Evolutionary conservation across 192 early-diverging fungal genomes (phyloP), one percentile per base, ranked within the genome.

Genomic region (Mortierella hygrophila): DNA sequence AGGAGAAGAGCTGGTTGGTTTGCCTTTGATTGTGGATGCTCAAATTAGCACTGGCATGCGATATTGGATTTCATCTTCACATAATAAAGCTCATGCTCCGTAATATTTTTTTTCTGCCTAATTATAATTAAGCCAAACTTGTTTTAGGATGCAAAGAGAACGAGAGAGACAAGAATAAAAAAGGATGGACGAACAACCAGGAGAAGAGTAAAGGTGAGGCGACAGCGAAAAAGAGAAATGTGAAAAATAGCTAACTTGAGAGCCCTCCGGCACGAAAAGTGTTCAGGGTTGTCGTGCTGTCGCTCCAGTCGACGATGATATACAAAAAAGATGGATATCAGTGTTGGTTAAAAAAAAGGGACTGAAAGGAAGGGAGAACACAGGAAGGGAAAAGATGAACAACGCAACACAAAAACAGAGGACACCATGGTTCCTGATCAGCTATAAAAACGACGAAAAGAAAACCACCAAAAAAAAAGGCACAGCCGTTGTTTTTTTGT

Each of bases 91-190:
- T 60, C 74, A 37, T 46, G 46, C 32, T 35, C 38, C 29, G 44
- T 26, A 6, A 47, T 77, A 38, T 60, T 60, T 63, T 32, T 65
- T 32, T 32, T 65, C 26, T 60, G 55, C 55, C 26, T 23, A 76
- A 76, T 32, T 68, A 60, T 54, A 76, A 76, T 76, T 76, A 76
- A 76, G 57, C 23, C 54, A 76, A 76, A 76, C 42, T 38, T 68
- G 38, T 23, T 46, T 76, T 76, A 76, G 75, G 75, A 44, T 76
- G 38, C 26, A 6, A 60, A 26, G n/a, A 60, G 55, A 26, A 6
- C 0, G 52, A 46, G 47, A 16, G 47, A 57, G 54, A 29, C 21
- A 60, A 18, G n/a, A 60, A 26, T 26, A 29, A 10, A 60, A 23
- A 60, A 23, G 23, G 55, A 60, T 60, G 10, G n/a, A 26, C 6